Base-by-base conservation (phyloP, 2,329 filamentous ascomycete genomes). In the Stromatinia cepivora region DNA sequence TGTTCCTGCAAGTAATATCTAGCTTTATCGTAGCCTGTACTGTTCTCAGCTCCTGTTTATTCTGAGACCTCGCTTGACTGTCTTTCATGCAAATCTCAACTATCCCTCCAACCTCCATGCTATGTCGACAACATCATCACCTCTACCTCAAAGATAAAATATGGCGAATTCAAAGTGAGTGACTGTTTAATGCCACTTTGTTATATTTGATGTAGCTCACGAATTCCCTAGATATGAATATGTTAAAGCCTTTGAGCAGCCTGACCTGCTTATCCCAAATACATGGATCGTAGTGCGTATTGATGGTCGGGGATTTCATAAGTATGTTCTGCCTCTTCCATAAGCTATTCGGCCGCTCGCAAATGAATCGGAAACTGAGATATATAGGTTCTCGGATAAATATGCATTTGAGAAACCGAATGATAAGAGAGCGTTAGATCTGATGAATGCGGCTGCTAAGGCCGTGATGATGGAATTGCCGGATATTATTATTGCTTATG, bases 251-350 rank as follows among this genome's bases (percentile, higher is more conserved):
- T 98, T 98, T 77, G 95, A 99, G 84, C 91, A 91, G 77, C 82
- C 89, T 9, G 93, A 97, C 78, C 81, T 81, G 59, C 82, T 99
- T 53, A 85, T 98, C 31, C 92, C 90, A 67, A 97, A 96, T 78
- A 98, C 94, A 36, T 99, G 94, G 93, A 91, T 98, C 69, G 93
- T 98, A 28, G 89, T 99, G 69, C 90, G 95, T 71, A 90, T 99
- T 76, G 95, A 99, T 81, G 95, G 95, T 34, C 87, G 94, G 73
- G 94, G 93, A 25, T 99, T 99, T 81, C 95, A 94, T 76, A 97
- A 97, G 93, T 96, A 82, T 78, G 80, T 64, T 11, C 9, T 54
- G 11, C 34, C 46, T 54, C 31, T 6, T 20, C 22, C 15, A 20
- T 39, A 13, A 15, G 46, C 22, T 20, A 10, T 36, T 52, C 22